A percentile compares a stretch with the other conserved stretches of the same genome.
phyloP scores from a whole-genome alignment of 2,329 filamentous ascomycete genomes.

The Leptographium lundbergii region DNA sequence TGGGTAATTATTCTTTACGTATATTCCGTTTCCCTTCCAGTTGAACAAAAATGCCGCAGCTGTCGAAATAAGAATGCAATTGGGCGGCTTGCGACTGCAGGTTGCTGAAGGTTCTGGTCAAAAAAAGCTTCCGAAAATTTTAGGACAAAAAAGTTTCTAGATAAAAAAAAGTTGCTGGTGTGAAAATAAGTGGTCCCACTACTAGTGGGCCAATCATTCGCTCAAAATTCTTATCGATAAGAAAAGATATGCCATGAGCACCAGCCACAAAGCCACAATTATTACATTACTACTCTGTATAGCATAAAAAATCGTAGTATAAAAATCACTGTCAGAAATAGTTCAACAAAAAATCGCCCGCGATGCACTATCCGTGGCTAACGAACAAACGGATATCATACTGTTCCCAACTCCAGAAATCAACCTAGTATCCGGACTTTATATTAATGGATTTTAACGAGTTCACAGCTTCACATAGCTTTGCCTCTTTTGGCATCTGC shows the following conservation, averaged over 20 bases:
- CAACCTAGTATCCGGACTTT: not conserved
- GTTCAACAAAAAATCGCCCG: not conserved
- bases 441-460: not conserved
- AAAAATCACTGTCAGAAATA: not conserved
- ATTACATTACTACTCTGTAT: too few relatives aligned
- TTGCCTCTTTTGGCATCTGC: slow-evolving; percentile 5
- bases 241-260: not conserved
- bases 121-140: slow-evolving; percentile 4
- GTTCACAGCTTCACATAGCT: slow-evolving; percentile 1
- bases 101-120: not conserved
- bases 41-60: too few relatives aligned
- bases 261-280: slow-evolving; percentile 1
- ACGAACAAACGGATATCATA: not conserved
- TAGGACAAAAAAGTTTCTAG: slow-evolving; percentile 6
- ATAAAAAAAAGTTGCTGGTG: slow-evolving; percentile 10
- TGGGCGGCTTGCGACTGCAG: not conserved
- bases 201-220: not conserved
- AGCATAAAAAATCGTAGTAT: not conserved
- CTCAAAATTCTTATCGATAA: not conserved
- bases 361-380: slow-evolving; percentile 10
- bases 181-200: slow-evolving; percentile 2
- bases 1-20: not conserved
- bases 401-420: not conserved
- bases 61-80: not conserved
- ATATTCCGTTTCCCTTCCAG: not conserved